Base-by-base conservation (phyloP, 306 rosid genomes). In the Glycine tomentella region DNA sequence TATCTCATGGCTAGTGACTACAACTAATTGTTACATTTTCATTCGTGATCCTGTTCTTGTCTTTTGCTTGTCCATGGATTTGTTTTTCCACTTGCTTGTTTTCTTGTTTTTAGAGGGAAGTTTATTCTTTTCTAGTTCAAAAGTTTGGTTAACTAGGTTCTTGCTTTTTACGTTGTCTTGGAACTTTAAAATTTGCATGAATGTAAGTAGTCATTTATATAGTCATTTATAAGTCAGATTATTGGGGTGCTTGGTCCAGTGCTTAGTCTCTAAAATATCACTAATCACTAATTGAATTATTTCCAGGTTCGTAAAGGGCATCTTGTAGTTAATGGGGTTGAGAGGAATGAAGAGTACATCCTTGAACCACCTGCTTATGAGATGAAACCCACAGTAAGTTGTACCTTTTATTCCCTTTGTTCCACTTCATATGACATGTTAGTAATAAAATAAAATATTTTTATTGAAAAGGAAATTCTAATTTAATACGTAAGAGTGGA, bases 321-420 rank as follows among this genome's bases (percentile, higher is more conserved):
- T 82, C 93, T 96, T 68, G 61, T 96, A 15, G 94, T 96, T 66
- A 96, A 96, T 79, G 99, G 99, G 70, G 93, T 89, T 57, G 97
- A 96, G 87, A 93, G 98, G 87, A 82, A 86, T 66, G 99, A 96
- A 86, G 87, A 89, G 14, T 96, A 91, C 86, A 87, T 90, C 82
- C 81, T 86, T 42, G 97, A 96, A 83, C 84, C 96, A 76, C 99
- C 97, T 62, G 80, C 88, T 15, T 96, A 93, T 69, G 90, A 90
- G 75, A 93, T 96, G 99, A 83, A 81, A 48, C 99, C 97, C 49
- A 77, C 82, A 6, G 99, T 95, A 89, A 93, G 97, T 87, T 69
- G 20, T 45, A 56, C 59, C 25, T 45, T 38, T 15, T 25, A 25
- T 2, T 25, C 31, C 31, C 31, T 25, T 25, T 25, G 31, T 25